These are phyloP conservation scores for Zanthoxylum bungeanum DNA, from an alignment of 345 rosid species.

Conservation along the genomic window DNA sequence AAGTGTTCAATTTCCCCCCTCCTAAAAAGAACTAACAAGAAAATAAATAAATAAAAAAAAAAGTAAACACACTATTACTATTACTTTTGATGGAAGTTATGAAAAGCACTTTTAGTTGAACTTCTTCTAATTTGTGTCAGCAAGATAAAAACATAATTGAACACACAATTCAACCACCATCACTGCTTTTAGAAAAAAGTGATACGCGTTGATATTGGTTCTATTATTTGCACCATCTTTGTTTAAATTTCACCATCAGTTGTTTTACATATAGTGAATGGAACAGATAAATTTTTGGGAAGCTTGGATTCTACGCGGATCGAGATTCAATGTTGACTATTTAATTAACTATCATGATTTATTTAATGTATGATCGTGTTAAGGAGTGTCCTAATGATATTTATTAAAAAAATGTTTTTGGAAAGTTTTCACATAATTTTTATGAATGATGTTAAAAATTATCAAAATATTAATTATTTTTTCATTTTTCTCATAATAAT, in stretches of 20 bases:
- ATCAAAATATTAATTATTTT: no score
- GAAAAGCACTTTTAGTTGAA: neutral
- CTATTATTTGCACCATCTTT: neutral
- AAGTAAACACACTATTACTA: neutral
- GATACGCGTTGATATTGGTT: neutral
- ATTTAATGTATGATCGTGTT: no score
- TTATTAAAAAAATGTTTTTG: no score
- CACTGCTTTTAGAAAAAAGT: neutral
- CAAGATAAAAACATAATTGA: neutral
- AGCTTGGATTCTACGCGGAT: no score
- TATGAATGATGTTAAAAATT: no score
- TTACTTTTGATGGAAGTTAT: neutral
- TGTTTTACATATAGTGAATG: neutral
- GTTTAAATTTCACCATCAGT: neutral
- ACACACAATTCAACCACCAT: neutral
- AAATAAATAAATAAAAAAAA: neutral
- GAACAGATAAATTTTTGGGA: neutral
- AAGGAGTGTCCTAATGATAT: no score
- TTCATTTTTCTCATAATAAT: no score
- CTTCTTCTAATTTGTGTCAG: neutral
- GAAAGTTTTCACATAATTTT: no score
- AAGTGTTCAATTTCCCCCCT: neutral
- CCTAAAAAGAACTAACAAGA: neutral
- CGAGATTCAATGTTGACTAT: no score
- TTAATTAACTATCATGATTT: no score